Evolutionary conservation across 2,329 filamentous ascomycete genomes (phyloP).

Genomic region (Ciborinia camelliae): DNA sequence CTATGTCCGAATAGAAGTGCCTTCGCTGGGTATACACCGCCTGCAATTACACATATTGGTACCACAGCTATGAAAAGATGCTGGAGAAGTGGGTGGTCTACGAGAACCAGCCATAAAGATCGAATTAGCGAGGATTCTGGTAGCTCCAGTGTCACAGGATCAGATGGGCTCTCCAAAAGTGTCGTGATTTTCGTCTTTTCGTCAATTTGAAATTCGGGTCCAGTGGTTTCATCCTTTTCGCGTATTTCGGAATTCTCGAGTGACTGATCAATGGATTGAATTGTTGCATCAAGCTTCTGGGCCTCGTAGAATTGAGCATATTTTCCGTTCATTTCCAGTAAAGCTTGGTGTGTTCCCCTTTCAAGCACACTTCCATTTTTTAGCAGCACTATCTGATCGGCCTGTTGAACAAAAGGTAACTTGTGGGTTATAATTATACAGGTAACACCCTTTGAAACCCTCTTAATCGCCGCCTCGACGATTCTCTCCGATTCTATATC

Average conservation of each 20-base stretch:
- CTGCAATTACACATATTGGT: background rate
- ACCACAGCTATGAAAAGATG: conserved; percentile 55
- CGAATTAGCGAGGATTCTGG: background rate
- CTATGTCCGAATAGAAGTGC: conserved; percentile 88
- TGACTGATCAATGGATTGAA: background rate
- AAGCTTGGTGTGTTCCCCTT: conserved; percentile 77
- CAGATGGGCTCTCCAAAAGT: no score
- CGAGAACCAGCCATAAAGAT: background rate
- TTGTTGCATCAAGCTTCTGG: conserved; percentile 49
- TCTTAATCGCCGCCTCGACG: conserved; percentile 85
- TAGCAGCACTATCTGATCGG: conserved; percentile 93
- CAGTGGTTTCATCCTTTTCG: background rate
- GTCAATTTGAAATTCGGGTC: conserved; percentile 31
- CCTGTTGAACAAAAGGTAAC: conserved; percentile 84
- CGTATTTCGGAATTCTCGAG: background rate
- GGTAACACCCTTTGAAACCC: conserved; percentile 76
- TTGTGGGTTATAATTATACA: conserved; percentile 94
- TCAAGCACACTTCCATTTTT: conserved; percentile 76
- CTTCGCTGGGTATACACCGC: conserved; percentile 77
- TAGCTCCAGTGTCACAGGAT: background rate
- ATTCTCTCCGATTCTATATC: conserved; percentile 91
- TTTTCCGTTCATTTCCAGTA: conserved; percentile 64
- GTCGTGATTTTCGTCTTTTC: background rate
- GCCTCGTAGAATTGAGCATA: conserved; percentile 67
- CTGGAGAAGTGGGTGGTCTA: background rate